A percentile compares a stretch with the other conserved stretches of the same genome.
Evolutionary conservation across 352 stramenopile species (phyloP).

Genomic region (Phytophthora kernoviae): DNA sequence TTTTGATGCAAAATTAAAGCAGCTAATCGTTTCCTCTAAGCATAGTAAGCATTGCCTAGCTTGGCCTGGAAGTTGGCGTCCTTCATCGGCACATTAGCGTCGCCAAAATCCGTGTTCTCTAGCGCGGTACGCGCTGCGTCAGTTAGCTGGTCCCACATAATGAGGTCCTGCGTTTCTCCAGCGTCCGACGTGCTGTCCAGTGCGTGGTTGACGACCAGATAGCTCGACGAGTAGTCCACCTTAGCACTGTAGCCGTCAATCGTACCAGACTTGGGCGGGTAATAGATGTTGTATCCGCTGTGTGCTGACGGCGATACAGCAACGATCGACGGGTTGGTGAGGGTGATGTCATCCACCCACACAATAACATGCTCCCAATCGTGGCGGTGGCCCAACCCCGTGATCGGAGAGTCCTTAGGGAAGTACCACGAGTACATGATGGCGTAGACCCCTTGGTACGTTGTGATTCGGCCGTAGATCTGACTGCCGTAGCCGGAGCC

Average conservation of each 20-base stretch:
- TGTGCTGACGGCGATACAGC: constrained; percentile 27
- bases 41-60: constrained; percentile 27
- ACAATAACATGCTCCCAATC: constrained; percentile 53
- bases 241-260: constrained; percentile 26
- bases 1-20: not conserved
- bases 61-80: constrained; percentile 38
- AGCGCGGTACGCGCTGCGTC: constrained; percentile 28
- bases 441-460: constrained; percentile 25
- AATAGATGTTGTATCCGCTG: constrained; percentile 34
- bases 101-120: constrained; percentile 35
- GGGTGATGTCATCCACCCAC: constrained; percentile 35
- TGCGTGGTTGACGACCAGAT: constrained; percentile 28
- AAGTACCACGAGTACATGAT: constrained; percentile 56
- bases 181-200: constrained; percentile 21
- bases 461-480: constrained; percentile 28
- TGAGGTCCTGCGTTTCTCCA: constrained; percentile 32
- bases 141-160: constrained; percentile 33
- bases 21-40: not conserved
- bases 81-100: constrained; percentile 39
- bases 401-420: constrained; percentile 44
- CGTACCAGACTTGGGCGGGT: constrained; percentile 19
- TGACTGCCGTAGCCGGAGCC: constrained; percentile 25
- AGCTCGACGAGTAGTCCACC: constrained; percentile 31
- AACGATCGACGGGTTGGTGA: constrained; percentile 26
- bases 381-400: constrained; percentile 38